Percentiles rank a stretch among this genome's conserved stretches.
phyloP scores from a whole-genome alignment of 2,329 filamentous ascomycete genomes.

The Aspergillus brasiliensis region DNA sequence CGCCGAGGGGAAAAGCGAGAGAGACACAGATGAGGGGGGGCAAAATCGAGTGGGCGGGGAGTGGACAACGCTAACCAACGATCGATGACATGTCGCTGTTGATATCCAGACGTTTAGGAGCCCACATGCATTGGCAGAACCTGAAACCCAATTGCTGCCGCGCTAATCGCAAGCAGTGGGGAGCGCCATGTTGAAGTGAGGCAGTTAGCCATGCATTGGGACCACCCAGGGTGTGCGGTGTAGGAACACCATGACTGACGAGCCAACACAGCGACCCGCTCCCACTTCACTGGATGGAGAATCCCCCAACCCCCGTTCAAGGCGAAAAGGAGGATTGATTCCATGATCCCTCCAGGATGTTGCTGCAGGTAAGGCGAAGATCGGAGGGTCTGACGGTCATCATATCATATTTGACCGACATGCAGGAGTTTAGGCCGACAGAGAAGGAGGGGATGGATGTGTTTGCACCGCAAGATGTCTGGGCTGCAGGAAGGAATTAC shows the following conservation, averaged over 20 bases:
- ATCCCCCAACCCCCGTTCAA: constrained; percentile 2
- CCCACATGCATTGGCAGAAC: constrained; percentile 23
- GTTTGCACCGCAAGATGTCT: neutral
- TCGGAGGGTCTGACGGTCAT: constrained; percentile 3
- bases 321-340: constrained; percentile 3
- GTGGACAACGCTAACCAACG: constrained; percentile 20
- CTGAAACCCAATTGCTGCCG: constrained; percentile 21
- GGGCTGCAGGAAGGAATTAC: neutral
- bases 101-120: constrained; percentile 23
- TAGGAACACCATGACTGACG: constrained; percentile 18
- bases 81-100: constrained; percentile 29
- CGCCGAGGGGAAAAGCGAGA: constrained; percentile 7
- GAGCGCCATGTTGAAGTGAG: constrained; percentile 24
- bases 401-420: constrained; percentile 8
- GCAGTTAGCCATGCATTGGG: constrained; percentile 26
- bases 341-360: constrained; percentile 8
- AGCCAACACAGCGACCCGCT: constrained; percentile 27
- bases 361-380: constrained; percentile 5
- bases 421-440: constrained; percentile 9
- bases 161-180: constrained; percentile 21
- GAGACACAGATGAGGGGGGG: constrained; percentile 6
- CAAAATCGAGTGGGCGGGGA: constrained; percentile 20
- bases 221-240: constrained; percentile 23
- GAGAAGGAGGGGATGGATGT: neutral
- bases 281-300: neutral